Conservation (phyloP, 331 rosid genomes). For the Acacia concinna region DNA sequence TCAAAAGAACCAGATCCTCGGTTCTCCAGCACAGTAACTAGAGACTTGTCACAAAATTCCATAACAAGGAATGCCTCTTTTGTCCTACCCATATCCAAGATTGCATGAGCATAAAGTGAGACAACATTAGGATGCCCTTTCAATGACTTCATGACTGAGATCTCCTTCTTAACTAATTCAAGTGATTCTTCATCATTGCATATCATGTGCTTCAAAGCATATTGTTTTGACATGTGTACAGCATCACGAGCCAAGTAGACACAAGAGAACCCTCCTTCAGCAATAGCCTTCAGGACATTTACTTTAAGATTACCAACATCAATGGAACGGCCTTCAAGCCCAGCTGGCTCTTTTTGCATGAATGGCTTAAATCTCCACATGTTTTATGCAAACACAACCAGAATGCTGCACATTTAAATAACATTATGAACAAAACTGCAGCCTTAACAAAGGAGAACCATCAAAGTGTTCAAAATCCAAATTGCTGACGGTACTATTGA, state of each 20-base stretch:
- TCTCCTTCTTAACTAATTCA: conserved; percentile 80
- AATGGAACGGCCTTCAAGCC: conserved; percentile 86
- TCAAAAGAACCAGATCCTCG: conserved; percentile 87
- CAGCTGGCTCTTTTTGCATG: conserved; percentile 77
- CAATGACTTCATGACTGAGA: conserved; percentile 74
- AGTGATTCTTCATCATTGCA: conserved; percentile 88
- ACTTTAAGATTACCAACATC: conserved; percentile 88
- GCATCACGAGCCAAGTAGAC: conserved; percentile 94
- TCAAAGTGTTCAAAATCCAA: neutral
- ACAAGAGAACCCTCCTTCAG: conserved; percentile 97
- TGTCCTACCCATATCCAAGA: conserved; percentile 89
- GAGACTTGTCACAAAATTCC: conserved; percentile 91
- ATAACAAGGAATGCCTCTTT: conserved; percentile 91
- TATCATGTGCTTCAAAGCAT: conserved; percentile 93
- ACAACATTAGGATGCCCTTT: conserved; percentile 90
- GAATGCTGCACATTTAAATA: conserved; percentile 35
- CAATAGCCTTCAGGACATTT: conserved; percentile 72
- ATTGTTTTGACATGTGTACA: conserved; percentile 76
- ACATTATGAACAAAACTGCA: conserved; percentile 20
- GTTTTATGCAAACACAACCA: conserved; percentile 29
- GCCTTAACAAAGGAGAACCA: neutral
- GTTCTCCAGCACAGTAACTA: conserved; percentile 85
- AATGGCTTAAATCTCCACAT: conserved; percentile 99
- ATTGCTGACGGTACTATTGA: neutral
- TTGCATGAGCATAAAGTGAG: conserved; percentile 73